Evolutionary conservation across 2,329 filamentous ascomycete species (phyloP), one percentile per base, ranked within the genome.

Genomic region (Colletotrichum chrysophilum): DNA sequence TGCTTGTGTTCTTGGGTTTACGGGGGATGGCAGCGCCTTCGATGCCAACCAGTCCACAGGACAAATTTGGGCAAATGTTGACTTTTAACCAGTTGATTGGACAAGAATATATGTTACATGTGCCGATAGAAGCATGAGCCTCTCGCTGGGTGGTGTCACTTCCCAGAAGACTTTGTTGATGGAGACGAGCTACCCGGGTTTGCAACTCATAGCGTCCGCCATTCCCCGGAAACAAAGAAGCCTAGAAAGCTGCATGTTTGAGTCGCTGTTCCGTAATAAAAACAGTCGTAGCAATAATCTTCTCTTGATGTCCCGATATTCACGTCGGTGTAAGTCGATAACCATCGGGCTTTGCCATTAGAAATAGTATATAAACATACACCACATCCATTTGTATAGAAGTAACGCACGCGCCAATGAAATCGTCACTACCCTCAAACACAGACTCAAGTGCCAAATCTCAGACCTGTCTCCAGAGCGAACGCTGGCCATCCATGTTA

Each of bases 71-170:
- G 13, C 13, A 36, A 14, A 36, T 1, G 6, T 7, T 7, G 13
- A 36, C 34, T 36, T 13, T 1, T 36, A 4, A 16, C 7, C 36
- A 18, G 36, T 3, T 43, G 36, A 43, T 0, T 43, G 36, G 8
- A 0, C 0, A 9, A 43, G 16, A 9, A 43, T 3, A 43, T 10
- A n/a, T 1, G 9, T 48, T 21, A 21, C 6, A 13, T 24, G 0
- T 0, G 16, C 10, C 10, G 43, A 52, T 52, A 0, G 18, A 48
- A 48, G 10, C 43, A 48, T 1, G 38, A 52, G 43, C n/a, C 43
- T 2, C 10, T 52, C 10, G 10, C 43, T 13, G n/a, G 10, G n/a
- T 7, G n/a, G 2, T 21, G 43, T 0, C 0, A 21, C 43, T 21
- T 52, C 10, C 10, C 4, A 34, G 12, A 6, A 14, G 43, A 48